Evolutionary conservation across 768 basidiomycete genomes (phyloP).

Genomic region (Termitomyces sp.): DNA sequence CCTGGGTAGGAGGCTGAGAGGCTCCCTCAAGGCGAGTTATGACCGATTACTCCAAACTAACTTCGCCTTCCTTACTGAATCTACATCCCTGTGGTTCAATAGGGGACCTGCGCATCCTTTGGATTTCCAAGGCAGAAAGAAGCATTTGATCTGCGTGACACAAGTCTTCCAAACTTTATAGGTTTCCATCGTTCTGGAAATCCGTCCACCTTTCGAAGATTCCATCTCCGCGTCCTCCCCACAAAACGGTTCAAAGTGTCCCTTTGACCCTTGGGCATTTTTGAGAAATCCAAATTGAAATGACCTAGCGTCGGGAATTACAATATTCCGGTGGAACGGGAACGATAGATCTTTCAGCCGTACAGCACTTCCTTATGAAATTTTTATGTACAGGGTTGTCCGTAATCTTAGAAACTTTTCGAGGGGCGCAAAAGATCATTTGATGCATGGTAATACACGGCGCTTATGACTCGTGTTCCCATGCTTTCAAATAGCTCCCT

Average conservation of each 20-base stretch:
- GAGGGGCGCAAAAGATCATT: neutral
- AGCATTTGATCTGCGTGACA: neutral
- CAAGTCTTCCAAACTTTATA: neutral
- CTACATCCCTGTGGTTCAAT: neutral
- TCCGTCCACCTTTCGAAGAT: neutral
- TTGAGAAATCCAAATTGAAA: neutral
- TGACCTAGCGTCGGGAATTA: neutral
- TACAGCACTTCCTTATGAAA: neutral
- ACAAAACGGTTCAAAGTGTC: too few species aligned
- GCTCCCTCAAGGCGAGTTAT: neutral
- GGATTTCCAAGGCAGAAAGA: neutral
- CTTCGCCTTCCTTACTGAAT: neutral
- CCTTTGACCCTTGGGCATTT: neutral
- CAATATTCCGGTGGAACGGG: neutral
- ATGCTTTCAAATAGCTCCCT: slow-evolving; percentile 13
- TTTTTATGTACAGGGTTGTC: neutral
- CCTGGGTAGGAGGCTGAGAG: too few species aligned
- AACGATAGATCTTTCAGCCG: neutral
- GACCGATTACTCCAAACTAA: neutral
- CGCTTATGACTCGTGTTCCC: slow-evolving; percentile 1
- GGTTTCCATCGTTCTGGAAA: neutral
- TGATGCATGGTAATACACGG: neutral
- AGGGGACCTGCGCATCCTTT: neutral
- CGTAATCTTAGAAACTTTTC: neutral
- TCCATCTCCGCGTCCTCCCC: neutral